Conservation (phyloP, 2,329 filamentous ascomycete genomes). For the Cadophora gregata region DNA sequence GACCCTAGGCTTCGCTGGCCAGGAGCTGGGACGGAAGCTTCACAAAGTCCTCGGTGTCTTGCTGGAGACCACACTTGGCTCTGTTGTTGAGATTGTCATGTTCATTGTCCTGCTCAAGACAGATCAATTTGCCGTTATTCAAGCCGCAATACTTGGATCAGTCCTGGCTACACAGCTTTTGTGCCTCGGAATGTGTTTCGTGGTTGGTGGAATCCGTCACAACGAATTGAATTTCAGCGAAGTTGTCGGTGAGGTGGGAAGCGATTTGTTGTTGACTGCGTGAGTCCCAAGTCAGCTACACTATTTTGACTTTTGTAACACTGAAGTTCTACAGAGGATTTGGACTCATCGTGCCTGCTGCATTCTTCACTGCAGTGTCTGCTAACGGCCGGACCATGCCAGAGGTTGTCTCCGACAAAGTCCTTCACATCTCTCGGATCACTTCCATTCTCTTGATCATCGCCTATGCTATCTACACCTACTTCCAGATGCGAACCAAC, state of each 20-base stretch:
- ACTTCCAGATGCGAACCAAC: conserved; percentile 78
- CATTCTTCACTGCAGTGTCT: conserved; percentile 57
- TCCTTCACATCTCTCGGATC: conserved; percentile 71
- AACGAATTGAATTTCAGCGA: conserved; percentile 75
- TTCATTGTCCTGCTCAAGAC: conserved; percentile 75
- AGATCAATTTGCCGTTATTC: conserved; percentile 71
- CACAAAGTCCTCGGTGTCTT: conserved; percentile 74
- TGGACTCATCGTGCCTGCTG: conserved; percentile 50
- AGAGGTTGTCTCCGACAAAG: conserved; percentile 55
- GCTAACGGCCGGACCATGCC: conserved; percentile 43
- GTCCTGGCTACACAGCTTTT: conserved; percentile 83
- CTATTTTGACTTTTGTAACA: conserved; percentile 23
- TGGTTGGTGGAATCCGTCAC: conserved; percentile 72
- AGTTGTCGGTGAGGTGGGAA: conserved; percentile 79
- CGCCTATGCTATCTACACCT: conserved; percentile 70
- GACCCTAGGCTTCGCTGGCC: conserved; percentile 65
- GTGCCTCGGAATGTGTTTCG: conserved; percentile 81
- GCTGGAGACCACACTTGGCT: conserved; percentile 68
- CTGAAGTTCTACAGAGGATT: conserved; percentile 48
- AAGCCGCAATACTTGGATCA: conserved; percentile 83
- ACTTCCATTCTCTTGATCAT: conserved; percentile 74
- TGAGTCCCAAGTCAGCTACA: conserved; percentile 53
- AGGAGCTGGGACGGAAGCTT: conserved; percentile 75
- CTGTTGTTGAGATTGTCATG: conserved; percentile 80
- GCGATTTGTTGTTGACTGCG: conserved; percentile 77